These are phyloP conservation scores for Sclerotinia borealis DNA, from an alignment of 2,329 filamentous ascomycete species.

Conservation along the genomic window DNA sequence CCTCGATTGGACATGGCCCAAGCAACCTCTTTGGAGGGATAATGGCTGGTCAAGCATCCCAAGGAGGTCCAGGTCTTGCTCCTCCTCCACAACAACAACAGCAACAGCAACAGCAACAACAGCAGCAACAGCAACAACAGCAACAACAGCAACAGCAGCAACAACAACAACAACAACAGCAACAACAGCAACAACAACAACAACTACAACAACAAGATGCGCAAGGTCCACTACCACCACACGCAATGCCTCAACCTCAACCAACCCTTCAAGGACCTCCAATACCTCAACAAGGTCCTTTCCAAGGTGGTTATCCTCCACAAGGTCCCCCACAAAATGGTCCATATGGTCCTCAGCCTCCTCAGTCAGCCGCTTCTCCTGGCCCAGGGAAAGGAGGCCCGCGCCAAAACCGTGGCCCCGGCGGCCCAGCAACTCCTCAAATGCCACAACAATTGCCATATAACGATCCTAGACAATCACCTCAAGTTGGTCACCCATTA, in stretches of 20 bases:
- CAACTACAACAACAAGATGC: slow-evolving; percentile 43
- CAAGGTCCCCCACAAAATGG: slow-evolving; percentile 53
- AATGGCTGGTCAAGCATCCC: slow-evolving; percentile 81
- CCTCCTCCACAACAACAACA: slow-evolving; percentile 53
- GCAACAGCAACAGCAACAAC: slow-evolving; percentile 53
- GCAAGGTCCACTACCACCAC: slow-evolving; percentile 11
- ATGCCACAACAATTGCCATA: slow-evolving; percentile 85
- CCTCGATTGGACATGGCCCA: slow-evolving; percentile 75
- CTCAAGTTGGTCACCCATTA: slow-evolving; percentile 81
- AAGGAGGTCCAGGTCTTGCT: slow-evolving; percentile 78
- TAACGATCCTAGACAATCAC: slow-evolving; percentile 73
- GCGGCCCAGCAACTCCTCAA: slow-evolving; percentile 80
- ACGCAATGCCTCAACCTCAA: slow-evolving; percentile 58
- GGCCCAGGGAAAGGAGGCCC: slow-evolving; percentile 64
- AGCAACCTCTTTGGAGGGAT: slow-evolving; percentile 93
- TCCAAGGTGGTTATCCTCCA: slow-evolving; percentile 49
- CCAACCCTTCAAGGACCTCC: slow-evolving; percentile 43
- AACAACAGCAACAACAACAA: slow-evolving; percentile 51
- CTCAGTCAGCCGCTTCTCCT: slow-evolving; percentile 79
- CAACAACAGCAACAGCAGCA: too few relatives aligned
- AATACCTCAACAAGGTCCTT: slow-evolving; percentile 57
- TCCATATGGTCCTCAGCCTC: slow-evolving; percentile 70
- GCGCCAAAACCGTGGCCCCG: slow-evolving; percentile 59
- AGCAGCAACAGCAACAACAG: too few relatives aligned
- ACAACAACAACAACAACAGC: slow-evolving; percentile 56